Percentiles rank a stretch among this genome's conserved stretches.
phyloP scores from a whole-genome alignment of 768 basidiomycete species.

The Termitomyces sp. region DNA sequence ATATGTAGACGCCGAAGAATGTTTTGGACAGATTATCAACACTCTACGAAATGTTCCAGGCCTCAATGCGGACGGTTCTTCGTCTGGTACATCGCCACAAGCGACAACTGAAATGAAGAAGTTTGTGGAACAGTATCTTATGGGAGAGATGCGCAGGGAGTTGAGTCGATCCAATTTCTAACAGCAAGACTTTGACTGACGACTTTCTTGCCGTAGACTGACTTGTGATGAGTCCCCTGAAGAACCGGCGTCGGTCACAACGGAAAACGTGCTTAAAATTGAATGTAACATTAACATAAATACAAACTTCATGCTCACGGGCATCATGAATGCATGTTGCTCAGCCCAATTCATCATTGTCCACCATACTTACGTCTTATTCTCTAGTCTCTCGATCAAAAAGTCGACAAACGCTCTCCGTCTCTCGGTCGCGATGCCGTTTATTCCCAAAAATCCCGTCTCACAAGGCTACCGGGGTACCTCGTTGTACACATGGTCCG shows the following conservation, averaged over 20 bases:
- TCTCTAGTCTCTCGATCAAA: constrained; percentile 75
- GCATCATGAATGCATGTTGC: constrained; percentile 68
- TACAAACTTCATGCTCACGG: constrained; percentile 87
- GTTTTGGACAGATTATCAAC: constrained; percentile 73
- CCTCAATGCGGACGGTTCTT: constrained; percentile 18
- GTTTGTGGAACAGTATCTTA: constrained; percentile 81
- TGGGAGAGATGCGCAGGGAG: constrained; percentile 76
- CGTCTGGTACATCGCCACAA: constrained; percentile 16
- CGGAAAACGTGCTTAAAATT: constrained; percentile 80
- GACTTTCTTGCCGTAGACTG: constrained; percentile 41
- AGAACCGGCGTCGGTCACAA: constrained; percentile 59
- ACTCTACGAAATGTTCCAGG: constrained; percentile 71
- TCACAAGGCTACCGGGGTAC: constrained; percentile 82
- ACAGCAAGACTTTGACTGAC: not conserved
- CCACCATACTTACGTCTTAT: not conserved
- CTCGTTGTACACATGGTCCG: constrained; percentile 94
- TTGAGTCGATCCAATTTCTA: constrained; percentile 17
- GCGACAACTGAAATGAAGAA: constrained; percentile 35
- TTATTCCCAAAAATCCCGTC: constrained; percentile 76
- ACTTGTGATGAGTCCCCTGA: constrained; percentile 81
- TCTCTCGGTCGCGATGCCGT: constrained; percentile 75
- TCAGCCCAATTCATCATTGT: not conserved
- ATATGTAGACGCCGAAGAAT: constrained; percentile 87
- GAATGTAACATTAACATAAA: constrained; percentile 86
- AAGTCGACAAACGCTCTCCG: constrained; percentile 81